Evolutionary conservation across 768 basidiomycete species (phyloP), one percentile per base, ranked within the genome.

Genomic region (Suillus americanus): DNA sequence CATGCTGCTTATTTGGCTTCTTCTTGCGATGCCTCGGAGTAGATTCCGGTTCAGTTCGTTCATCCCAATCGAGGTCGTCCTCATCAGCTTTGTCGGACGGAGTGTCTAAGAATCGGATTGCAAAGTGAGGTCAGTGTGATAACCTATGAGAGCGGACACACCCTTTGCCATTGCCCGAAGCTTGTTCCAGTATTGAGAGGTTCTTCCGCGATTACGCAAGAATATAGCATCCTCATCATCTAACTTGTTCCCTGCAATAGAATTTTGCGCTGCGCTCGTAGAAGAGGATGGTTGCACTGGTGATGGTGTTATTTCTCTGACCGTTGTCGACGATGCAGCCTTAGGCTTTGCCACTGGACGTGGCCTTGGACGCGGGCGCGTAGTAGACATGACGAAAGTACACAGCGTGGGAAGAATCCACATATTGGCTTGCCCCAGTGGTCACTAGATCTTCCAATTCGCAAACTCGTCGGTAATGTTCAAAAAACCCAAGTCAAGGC

Each of bases 201-300:
- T 84, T 60, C 89, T 80, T 64, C 83, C 82, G 51, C 77, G 79
- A 72, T 92, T 94, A 59, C 84, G 84, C 70, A 92, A 83, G 68
- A 92, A 93, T 74, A 85, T 79, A 18, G 84, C 85, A 73, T 93
- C 90, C 59, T 85, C 85, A 64, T 91, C 88, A 13, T 83, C 73
- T 74, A 51, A 54, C 63, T 67, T 46, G 62, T 65, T 40, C 61
- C 60, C 60, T 67, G 62, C 14, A 13, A 43, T 40, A 28, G 68
- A 59, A 5, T 50, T 30, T 25, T 69, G 63, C 5, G 62, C 50
- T 43, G 55, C 35, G 57, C 13, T 28, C 41, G 61, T 64, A 35
- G 65, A 53, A 56, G 68, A 70, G 54, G 53, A 63, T 60, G 74
- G 69, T 62, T 60, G 33, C 16, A 23, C 38, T 10, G 65, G 48